Evolutionary conservation across 78 protist species (phyloP), one percentile per base, ranked within the genome.

Genomic region (Polysphondylium violaceum): DNA sequence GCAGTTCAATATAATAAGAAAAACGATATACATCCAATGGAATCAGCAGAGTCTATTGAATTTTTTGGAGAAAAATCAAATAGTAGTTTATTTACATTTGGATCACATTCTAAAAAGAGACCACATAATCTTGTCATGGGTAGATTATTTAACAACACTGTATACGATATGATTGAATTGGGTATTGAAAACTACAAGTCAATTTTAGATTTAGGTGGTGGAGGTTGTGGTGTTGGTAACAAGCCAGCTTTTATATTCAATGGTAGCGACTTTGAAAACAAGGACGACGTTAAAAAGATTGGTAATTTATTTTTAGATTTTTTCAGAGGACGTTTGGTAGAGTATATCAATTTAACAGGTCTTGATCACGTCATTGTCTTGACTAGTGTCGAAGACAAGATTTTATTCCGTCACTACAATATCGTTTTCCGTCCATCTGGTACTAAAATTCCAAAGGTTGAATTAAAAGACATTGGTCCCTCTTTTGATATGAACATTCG

Each of bases 101-200:
- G 93, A 25, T 29, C 91, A 12, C 95, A 94, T 85, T 29, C 85
- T 31, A 96, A 98, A 60, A 97, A 98, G 73, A 81, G 98, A 4
- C 98, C 98, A 21, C 25, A 97, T 64, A 94, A 95, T 75, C 60
- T 98, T 33, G 85, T 94, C 5, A 16, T 98, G 27, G 99, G 98
- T 27, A 89, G 99, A 9, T 67, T 55, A 53, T 97, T 97, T 68
- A 88, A 98, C 47, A 56, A 59, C 75, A 92, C 93, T 7, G 3
- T 97, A 17, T 75, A 94, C 17, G 99, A 98, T 78, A 97, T 98
- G 99, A 14, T 77, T 35, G 99, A 98, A 72, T 50, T 98, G 19
- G 96, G 93, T 33, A 61, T 98, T 21, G 72, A 38, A 31, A 19
- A 50, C 50, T 65, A 23, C 73, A 17, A 43, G 41, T n/a, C 91